Evolutionary conservation across 2,329 filamentous ascomycete genomes (phyloP).

Genomic region (Apiospora rasikravindrae): DNA sequence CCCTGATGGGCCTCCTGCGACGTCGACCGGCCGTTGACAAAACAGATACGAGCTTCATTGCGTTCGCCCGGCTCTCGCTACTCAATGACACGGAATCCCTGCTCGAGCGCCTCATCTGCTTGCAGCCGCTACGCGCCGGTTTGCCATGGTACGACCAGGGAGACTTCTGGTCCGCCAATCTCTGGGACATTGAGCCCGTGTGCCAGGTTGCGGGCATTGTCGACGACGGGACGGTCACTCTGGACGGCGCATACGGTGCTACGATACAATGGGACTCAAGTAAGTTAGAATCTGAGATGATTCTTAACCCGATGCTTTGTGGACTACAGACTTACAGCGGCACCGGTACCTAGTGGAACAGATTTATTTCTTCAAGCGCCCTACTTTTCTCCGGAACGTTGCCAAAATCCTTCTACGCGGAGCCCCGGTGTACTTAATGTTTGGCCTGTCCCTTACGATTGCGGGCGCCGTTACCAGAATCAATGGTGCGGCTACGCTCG

Average conservation of each 20-base stretch:
- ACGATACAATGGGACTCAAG: slow-evolving; percentile 47
- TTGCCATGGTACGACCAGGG: slow-evolving; percentile 47
- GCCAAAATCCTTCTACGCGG: slow-evolving; percentile 23
- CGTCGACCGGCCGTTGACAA: too few relatives aligned
- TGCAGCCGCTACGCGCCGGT: slow-evolving; percentile 39
- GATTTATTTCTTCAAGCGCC: slow-evolving; percentile 25
- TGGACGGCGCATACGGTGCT: slow-evolving; percentile 40
- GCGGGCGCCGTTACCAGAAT: not conserved
- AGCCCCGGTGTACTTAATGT: slow-evolving; percentile 20
- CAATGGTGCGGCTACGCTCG: not conserved
- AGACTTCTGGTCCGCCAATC: slow-evolving; percentile 46
- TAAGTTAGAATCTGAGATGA: not conserved
- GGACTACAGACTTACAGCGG: not conserved
- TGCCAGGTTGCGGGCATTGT: slow-evolving; percentile 47
- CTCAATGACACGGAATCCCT: slow-evolving; percentile 51
- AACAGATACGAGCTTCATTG: slow-evolving; percentile 42
- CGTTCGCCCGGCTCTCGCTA: slow-evolving; percentile 52
- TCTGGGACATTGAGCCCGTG: slow-evolving; percentile 51
- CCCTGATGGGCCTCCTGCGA: slow-evolving; percentile 43
- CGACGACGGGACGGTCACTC: slow-evolving; percentile 47
- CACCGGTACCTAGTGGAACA: slow-evolving; percentile 8
- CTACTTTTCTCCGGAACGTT: slow-evolving; percentile 13
- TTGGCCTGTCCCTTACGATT: slow-evolving; percentile 17
- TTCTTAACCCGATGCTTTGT: not conserved
- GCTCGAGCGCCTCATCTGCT: slow-evolving; percentile 51